Base-by-base conservation (phyloP, 1,139 yeast genomes). In the Blastobotrys serpentis region DNA sequence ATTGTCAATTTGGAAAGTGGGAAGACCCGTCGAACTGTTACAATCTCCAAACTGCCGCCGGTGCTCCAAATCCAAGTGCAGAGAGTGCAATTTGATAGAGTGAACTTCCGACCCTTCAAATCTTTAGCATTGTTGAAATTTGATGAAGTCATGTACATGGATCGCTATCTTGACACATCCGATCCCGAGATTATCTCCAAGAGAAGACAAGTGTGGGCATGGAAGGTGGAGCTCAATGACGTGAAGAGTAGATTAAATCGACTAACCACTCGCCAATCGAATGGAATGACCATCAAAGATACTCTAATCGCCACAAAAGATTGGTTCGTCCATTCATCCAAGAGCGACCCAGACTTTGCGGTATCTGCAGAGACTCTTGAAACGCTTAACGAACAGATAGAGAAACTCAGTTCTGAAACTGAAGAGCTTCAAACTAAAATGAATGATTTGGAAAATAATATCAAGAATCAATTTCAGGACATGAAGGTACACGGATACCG, bases 1-100 rank as follows among this genome's bases (percentile, higher is more conserved):
- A 67, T 84, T 38, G 78, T 82, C 1, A 76, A 78, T 43, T 75
- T 86, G 47, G 94, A 85, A 39, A 84, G 80, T 51, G 95, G 92
- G 1, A 74, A 75, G 37, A 84, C 85, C 52, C 52, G 63, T 34
- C 80, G 95, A 61, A 77, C 85, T 1, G 76, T 88, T 40, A 81
- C 94, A 0, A 78, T 90, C 5, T 74, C 79, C 11, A 75, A 80
- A 52, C 70, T 88, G 13, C 98, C 98, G 0, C 82, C 83, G 7
- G 79, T 92, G 44, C 68, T 92, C 45, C 98, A 92, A 64, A 79
- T 92, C 45, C 98, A 92, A 63, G 87, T 92, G 2, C 98, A 90
- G 67, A 76, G 98, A 61, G 98, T 90, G 1, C 85, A 88, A 64
- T 92, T 85, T 67, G 96, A 92, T 63, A 75, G 90, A 43, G 84